Evolutionary conservation across 139 green algal genomes (phyloP).

Genomic region (Yamagishiella unicocca): DNA sequence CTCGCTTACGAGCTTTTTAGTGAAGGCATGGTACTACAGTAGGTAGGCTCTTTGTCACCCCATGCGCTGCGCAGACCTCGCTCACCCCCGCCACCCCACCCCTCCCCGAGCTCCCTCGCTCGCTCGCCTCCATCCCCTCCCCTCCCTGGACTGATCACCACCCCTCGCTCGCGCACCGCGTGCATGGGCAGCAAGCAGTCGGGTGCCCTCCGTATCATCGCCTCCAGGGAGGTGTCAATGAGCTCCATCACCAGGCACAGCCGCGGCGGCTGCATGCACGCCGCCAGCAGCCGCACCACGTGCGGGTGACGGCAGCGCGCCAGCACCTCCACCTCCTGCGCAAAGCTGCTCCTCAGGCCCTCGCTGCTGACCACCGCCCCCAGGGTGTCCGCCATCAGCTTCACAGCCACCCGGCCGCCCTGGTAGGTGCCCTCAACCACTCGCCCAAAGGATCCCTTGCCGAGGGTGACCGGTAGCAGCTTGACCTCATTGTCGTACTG

Average conservation of each 20-base stretch:
- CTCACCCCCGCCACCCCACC: too few relatives aligned
- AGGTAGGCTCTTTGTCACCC: too few relatives aligned
- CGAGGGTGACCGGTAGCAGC: neutral
- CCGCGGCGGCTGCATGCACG: neutral
- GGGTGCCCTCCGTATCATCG: neutral
- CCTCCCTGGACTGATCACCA: too few relatives aligned
- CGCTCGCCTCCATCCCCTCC: too few relatives aligned
- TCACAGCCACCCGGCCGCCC: slow-evolving; percentile 1
- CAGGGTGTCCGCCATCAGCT: neutral
- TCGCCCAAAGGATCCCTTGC: neutral
- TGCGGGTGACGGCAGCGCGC: slow-evolving; percentile 5
- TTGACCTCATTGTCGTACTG: neutral
- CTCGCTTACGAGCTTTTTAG: too few relatives aligned
- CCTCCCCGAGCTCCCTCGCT: too few relatives aligned
- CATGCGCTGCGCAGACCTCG: too few relatives aligned
- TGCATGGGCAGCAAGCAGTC: slow-evolving; percentile 4
- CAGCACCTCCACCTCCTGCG: slow-evolving; percentile 17
- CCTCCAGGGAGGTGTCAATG: slow-evolving; percentile 7
- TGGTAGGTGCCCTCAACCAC: slow-evolving; percentile 19
- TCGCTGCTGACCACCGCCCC: neutral
- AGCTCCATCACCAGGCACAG: slow-evolving; percentile 30
- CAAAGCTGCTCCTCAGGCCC: neutral
- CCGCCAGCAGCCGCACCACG: slow-evolving; percentile 7
- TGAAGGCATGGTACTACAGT: too few relatives aligned
- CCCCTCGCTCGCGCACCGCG: neutral